A percentile compares a stretch with the other conserved stretches of the same genome.
Conservation (phyloP, 441 rosid species). For the Populus hybrid region DNA sequence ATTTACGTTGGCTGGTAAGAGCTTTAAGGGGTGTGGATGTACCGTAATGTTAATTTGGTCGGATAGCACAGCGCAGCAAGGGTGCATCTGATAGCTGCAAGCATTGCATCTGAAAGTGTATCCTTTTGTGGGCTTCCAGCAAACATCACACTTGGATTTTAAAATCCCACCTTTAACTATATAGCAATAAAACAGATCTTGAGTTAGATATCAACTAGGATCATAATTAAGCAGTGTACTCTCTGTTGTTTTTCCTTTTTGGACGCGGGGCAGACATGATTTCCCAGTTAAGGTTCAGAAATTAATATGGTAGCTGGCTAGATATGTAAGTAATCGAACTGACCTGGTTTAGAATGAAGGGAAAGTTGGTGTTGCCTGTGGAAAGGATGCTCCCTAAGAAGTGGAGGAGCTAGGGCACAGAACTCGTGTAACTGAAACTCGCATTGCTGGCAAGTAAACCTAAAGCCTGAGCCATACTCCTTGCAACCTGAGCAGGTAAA, state of each 20-base stretch:
- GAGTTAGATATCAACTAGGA: background rate
- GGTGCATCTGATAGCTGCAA: slow-evolving; percentile 83
- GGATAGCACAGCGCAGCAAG: slow-evolving; percentile 86
- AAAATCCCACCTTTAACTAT: slow-evolving; percentile 62
- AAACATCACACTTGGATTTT: slow-evolving; percentile 72
- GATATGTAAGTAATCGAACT: background rate
- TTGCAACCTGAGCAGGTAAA: slow-evolving; percentile 78
- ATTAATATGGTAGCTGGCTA: background rate
- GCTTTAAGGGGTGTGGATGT: slow-evolving; percentile 69
- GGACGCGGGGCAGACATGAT: background rate
- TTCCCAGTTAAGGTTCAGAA: background rate
- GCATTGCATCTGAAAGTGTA: slow-evolving; percentile 66
- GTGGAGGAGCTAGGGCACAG: slow-evolving; percentile 68
- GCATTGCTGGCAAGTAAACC: slow-evolving; percentile 61
- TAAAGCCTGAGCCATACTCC: slow-evolving; percentile 75
- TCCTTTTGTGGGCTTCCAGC: slow-evolving; percentile 68
- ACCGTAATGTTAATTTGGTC: slow-evolving; percentile 44
- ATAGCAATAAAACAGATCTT: background rate
- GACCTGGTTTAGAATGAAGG: slow-evolving; percentile 62
- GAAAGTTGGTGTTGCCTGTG: slow-evolving; percentile 71
- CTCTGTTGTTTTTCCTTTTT: background rate
- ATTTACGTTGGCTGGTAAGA: slow-evolving; percentile 33
- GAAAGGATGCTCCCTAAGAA: slow-evolving; percentile 61
- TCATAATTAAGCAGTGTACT: background rate
- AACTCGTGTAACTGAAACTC: slow-evolving; percentile 78